A percentile compares a stretch with the other conserved stretches of the same genome.
Evolutionary conservation across 306 rosid species (phyloP).

Genomic region (Dicorynia guianensis): DNA sequence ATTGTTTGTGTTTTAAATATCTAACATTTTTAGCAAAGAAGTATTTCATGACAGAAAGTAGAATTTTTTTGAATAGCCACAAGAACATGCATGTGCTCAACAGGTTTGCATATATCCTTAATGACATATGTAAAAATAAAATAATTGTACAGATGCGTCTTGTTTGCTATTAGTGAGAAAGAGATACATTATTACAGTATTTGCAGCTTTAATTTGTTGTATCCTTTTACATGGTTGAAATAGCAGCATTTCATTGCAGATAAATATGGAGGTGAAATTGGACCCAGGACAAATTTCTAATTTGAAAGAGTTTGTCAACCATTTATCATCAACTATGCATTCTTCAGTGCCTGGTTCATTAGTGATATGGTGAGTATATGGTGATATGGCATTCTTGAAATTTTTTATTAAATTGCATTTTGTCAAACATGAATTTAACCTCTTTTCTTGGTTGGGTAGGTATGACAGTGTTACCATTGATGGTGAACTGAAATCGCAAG

Average conservation of each 20-base stretch:
- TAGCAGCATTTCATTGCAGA: slow-evolving; percentile 57
- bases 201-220: slow-evolving; percentile 17
- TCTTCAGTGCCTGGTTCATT: slow-evolving; percentile 78
- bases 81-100: too few species aligned
- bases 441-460: slow-evolving; percentile 59
- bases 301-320: slow-evolving; percentile 79
- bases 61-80: neutral
- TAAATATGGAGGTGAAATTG: slow-evolving; percentile 83
- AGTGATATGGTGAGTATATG: slow-evolving; percentile 77
- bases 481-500: slow-evolving; percentile 75
- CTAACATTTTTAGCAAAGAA: neutral
- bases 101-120: too few species aligned
- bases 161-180: too few species aligned
- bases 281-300: slow-evolving; percentile 59
- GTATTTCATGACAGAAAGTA: too few species aligned
- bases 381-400: slow-evolving; percentile 6
- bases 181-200: neutral
- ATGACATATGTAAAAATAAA: too few species aligned
- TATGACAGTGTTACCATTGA: slow-evolving; percentile 84
- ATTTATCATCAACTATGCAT: slow-evolving; percentile 76
- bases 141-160: too few species aligned
- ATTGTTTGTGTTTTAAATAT: neutral
- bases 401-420: slow-evolving; percentile 5
- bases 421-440: slow-evolving; percentile 40
- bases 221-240: slow-evolving; percentile 21